Conservation (phyloP, 1,284 basidiomycete species). For the Malassezia obtusa region DNA sequence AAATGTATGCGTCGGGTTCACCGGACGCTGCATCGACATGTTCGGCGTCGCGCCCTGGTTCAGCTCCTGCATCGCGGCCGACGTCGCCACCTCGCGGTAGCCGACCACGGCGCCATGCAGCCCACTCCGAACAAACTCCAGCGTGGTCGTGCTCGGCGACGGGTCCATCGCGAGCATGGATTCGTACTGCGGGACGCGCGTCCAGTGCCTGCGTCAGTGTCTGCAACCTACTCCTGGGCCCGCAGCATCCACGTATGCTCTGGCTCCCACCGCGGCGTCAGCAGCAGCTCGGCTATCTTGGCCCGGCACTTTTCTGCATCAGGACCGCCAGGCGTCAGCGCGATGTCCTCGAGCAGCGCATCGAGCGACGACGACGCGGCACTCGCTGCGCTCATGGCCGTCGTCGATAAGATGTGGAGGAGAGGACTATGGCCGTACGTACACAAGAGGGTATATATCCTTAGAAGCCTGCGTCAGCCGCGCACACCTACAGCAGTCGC, state of each 20-base stretch:
- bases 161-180: constrained; percentile 32
- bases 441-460: background rate
- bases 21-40: constrained; percentile 14
- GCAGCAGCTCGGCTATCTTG: constrained; percentile 1
- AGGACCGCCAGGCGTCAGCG: constrained; percentile 1
- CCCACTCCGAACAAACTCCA: constrained; percentile 43
- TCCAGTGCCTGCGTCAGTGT: constrained; percentile 17
- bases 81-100: constrained; percentile 24
- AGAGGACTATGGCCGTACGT: no score
- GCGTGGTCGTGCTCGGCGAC: constrained; percentile 24
- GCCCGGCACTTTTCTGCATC: constrained; percentile 4
- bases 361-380: background rate
- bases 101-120: constrained; percentile 39
- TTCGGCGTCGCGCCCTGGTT: constrained; percentile 54
- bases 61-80: constrained; percentile 20
- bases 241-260: background rate
- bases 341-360: background rate
- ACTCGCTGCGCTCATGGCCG: background rate
- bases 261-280: constrained; percentile 1
- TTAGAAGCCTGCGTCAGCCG: constrained; percentile 2
- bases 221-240: background rate
- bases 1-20: constrained; percentile 12
- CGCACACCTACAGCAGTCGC: constrained; percentile 15
- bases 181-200: constrained; percentile 22
- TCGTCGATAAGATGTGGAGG: background rate